phyloP scores from a whole-genome alignment of 2,329 filamentous ascomycete species.

The Teratosphaeria viscida region DNA sequence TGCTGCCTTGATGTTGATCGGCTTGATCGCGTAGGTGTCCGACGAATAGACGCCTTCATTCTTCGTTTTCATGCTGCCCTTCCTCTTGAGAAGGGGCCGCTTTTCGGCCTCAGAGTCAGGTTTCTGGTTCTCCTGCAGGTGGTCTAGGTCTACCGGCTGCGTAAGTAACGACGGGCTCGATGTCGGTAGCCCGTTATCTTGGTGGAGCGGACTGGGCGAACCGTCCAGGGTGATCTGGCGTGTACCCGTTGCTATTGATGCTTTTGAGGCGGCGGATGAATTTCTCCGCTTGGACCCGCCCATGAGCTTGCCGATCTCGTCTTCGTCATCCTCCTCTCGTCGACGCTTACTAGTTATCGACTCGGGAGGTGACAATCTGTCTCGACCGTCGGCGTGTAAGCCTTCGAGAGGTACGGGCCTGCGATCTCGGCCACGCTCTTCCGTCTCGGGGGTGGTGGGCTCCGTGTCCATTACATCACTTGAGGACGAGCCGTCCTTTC shows the following conservation, averaged over 20 bases:
- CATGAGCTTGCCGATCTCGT: conserved; percentile 82
- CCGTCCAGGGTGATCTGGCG: conserved; percentile 14
- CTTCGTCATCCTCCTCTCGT: conserved; percentile 86
- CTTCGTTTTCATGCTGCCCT: conserved; percentile 32
- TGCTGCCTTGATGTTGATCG: conserved; percentile 1
- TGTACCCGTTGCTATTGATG: conserved; percentile 14
- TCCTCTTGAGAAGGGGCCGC: conserved; percentile 28
- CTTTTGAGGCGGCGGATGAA: conserved; percentile 15
- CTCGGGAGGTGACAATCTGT: conserved; percentile 50
- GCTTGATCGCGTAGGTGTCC: conserved; percentile 21
- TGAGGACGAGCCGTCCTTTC: background rate
- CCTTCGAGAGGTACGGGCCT: conserved; percentile 18
- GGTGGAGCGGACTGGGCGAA: background rate
- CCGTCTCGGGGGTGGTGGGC: background rate
- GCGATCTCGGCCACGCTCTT: conserved; percentile 9
- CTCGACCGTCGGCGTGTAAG: conserved; percentile 9
- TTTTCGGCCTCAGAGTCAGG: conserved; percentile 11
- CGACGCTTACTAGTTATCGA: conserved; percentile 79
- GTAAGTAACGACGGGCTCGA: background rate
- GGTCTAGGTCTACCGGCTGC: background rate
- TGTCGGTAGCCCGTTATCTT: background rate
- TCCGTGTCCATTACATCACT: conserved; percentile 1
- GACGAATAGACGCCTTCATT: conserved; percentile 29
- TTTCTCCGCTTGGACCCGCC: conserved; percentile 35
- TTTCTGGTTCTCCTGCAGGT: conserved; percentile 5